A percentile compares a stretch with the other conserved stretches of the same genome.
Conservation (phyloP, 1,284 basidiomycete species). For the Irpex lacteus region DNA sequence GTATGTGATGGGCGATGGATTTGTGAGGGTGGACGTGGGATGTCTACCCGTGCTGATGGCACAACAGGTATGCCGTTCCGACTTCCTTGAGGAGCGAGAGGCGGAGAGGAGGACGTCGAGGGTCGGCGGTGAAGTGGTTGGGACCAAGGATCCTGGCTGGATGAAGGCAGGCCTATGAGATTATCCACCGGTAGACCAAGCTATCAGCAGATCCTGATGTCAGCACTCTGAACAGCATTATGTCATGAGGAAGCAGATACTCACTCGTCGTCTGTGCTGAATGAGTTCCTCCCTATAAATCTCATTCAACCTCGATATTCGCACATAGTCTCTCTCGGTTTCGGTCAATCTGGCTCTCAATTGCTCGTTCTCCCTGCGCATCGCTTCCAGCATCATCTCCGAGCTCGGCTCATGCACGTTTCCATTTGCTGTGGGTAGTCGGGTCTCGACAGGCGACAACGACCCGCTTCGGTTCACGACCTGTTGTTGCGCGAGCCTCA, state of each 20-base stretch:
- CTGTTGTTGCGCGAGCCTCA: slow-evolving; percentile 53
- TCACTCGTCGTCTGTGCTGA: slow-evolving; percentile 67
- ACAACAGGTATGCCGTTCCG: slow-evolving; percentile 19
- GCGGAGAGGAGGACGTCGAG: slow-evolving; percentile 45
- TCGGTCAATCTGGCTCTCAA: slow-evolving; percentile 61
- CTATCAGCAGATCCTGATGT: slow-evolving; percentile 33
- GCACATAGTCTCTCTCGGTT: slow-evolving; percentile 71
- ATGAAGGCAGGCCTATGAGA: slow-evolving; percentile 58
- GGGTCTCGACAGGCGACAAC: slow-evolving; percentile 22
- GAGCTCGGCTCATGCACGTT: slow-evolving; percentile 41
- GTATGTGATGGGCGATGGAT: slow-evolving; percentile 47
- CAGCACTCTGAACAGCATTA: too few species aligned
- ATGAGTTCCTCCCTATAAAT: slow-evolving; percentile 80
- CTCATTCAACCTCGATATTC: slow-evolving; percentile 71
- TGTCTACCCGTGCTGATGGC: slow-evolving; percentile 50
- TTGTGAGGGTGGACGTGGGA: slow-evolving; percentile 65
- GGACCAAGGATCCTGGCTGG: slow-evolving; percentile 58
- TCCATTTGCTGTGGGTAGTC: slow-evolving; percentile 14
- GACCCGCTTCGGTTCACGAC: slow-evolving; percentile 34
- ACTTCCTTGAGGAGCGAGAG: slow-evolving; percentile 27
- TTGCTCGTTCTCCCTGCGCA: slow-evolving; percentile 74
- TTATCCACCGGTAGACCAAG: slow-evolving; percentile 72
- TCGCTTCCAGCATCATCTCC: slow-evolving; percentile 67
- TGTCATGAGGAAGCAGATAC: slow-evolving; percentile 26
- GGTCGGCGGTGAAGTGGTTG: slow-evolving; percentile 64